Evolutionary conservation across 768 basidiomycete genomes (phyloP), one percentile per base, ranked within the genome.

Genomic region (Daedaleopsis nitida): DNA sequence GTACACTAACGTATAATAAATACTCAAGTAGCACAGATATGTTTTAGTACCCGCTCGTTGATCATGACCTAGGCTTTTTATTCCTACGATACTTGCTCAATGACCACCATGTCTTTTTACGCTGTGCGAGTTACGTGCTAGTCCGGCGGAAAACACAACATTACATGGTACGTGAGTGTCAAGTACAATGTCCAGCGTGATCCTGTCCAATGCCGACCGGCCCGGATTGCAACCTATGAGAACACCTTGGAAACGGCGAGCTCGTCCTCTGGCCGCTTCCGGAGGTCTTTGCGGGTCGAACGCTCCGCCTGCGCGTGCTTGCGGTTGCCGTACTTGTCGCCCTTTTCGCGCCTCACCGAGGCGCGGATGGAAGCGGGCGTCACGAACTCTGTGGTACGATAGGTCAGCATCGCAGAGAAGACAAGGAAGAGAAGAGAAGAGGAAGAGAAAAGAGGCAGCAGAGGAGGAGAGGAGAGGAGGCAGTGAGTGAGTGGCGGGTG

Each of bases 231-330:
- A 32, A 35, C 45, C 54, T 80, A 99, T 57, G 90, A 86, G 75
- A 99, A 99, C 34, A 99, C 91, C 74, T 92, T 94, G 34, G 87
- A 79, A 57, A 95, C 92, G 24, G 88, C 90, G 69, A 99, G 75
- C 61, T 86, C 86, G 74, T 92, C 86, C 75, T 96, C 92, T 48
- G 80, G 82, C 59, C 84, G 78, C 72, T 78, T 82, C 59, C 89
- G 82, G 66, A 77, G 73, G 57, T 86, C 87, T 69, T 85, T 86
- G 70, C 95, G 83, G 60, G 76, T 77, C 57, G 78, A 77, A 57
- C 81, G 80, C 64, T 93, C 90, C 65, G 79, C 77, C 72, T 95
- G 82, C 13, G 87, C 88, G 49, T 90, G 83, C 76, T 97, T 96
- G 60, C 96, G 83, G 42, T 81, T 79, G 57, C 84, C 84, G 75